Base-by-base conservation (phyloP, 306 rosid species). In the apple (Malus domestica) region DNA sequence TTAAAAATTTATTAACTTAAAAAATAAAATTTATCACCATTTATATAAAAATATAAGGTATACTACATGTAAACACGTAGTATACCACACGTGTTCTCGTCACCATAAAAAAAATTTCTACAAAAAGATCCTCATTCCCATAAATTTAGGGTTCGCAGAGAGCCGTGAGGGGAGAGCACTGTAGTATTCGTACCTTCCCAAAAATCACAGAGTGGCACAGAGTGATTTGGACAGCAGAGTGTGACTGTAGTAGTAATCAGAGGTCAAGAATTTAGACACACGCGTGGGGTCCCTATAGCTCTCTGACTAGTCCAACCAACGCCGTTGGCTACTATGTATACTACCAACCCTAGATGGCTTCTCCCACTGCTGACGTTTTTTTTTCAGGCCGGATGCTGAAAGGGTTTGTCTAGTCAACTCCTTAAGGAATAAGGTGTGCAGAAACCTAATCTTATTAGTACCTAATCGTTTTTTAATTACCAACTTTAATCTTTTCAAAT, bases 231-330 rank as follows among this genome's bases (percentile, higher is more conserved):
- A 68, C 62, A 27, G 80, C 74, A 67, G 40, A 14, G 23, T 27
- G 23, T 71, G 49, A 18, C 40, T 16, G 44, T 27, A 68, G 33
- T 70, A 71, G 75, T 62, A 70, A 73, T 83, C 63, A 62, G 40
- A 44, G 76, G 81, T 88, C 85, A 79, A 84, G 70, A 74, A 85
- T 88, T 80, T 70, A 81, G 40, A 84, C 86, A 44, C 38, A 68
- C 85, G 73, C 74, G 68, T n/a, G 80, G 77, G 69, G 62, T 7
- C 67, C 49, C n/a, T 27, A 23, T 30, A 22, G 60, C 35, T 30
- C 58, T 44, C 45, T 1, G 8, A 27, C 19, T 35, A n/a, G 66
- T 71, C 40, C 8, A 35, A 35, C 46, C 30, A 73, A 74, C 87
- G 78, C 81, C 76, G 80, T 82, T 80, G 13, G 67, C 59, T 71